These are phyloP conservation scores for Elongisporangium anandrum DNA, from an alignment of 352 stramenopile species.

Conservation along the genomic window DNA sequence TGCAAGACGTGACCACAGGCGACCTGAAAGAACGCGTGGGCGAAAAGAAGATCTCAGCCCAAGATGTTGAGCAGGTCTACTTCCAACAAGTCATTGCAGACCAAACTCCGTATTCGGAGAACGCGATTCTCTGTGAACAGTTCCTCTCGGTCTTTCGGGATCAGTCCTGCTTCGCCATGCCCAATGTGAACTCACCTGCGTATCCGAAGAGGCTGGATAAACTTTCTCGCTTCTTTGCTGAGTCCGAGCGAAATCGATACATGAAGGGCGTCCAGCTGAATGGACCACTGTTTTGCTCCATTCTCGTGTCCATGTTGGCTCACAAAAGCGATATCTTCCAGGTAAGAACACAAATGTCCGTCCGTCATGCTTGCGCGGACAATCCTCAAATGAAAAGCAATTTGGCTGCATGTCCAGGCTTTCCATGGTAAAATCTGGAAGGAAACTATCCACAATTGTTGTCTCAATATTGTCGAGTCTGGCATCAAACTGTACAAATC, in stretches of 20 bases:
- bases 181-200: constrained; percentile 24
- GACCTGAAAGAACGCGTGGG: constrained; percentile 64
- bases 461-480: constrained; percentile 74
- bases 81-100: constrained; percentile 40
- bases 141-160: constrained; percentile 48
- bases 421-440: constrained; percentile 71
- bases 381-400: neutral
- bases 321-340: constrained; percentile 61
- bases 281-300: constrained; percentile 59
- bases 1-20: constrained; percentile 55
- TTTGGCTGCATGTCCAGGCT: constrained; percentile 33
- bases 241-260: constrained; percentile 67
- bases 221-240: constrained; percentile 40
- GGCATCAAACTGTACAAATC: constrained; percentile 79
- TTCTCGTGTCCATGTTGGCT: constrained; percentile 73
- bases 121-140: constrained; percentile 28
- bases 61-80: constrained; percentile 58
- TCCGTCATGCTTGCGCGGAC: neutral
- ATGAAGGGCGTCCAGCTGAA: constrained; percentile 66
- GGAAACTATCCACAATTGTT: constrained; percentile 78
- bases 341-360: too few species aligned
- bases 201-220: constrained; percentile 70
- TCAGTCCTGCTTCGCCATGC: constrained; percentile 51
- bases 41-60: constrained; percentile 42
- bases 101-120: constrained; percentile 18